Evolutionary conservation across 345 rosid genomes (phyloP).

Genomic region (Clarkia xantiana): DNA sequence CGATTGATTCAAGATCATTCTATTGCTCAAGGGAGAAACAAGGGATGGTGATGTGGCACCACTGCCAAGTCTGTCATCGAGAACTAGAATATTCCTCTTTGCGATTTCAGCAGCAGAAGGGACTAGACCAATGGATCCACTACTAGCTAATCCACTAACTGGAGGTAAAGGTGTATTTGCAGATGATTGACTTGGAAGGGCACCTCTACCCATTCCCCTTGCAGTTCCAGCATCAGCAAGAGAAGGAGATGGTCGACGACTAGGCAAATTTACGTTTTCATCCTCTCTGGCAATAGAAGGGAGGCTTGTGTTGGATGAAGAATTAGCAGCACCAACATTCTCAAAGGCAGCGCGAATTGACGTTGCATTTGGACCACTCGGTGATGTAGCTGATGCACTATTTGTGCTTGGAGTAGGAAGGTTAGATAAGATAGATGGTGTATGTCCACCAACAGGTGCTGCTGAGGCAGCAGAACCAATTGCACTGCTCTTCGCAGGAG

Average conservation of each 20-base stretch:
- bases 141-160: conserved; percentile 33
- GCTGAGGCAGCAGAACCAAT: conserved; percentile 43
- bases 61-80: conserved; percentile 57
- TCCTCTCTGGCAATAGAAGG: conserved; percentile 58
- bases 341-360: conserved; percentile 44
- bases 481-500: conserved; percentile 45
- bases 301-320: conserved; percentile 41
- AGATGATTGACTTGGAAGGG: conserved; percentile 45
- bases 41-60: conserved; percentile 49
- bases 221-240: conserved; percentile 38
- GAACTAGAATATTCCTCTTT: conserved; percentile 63
- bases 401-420: conserved; percentile 35
- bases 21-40: conserved; percentile 54
- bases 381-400: conserved; percentile 23
- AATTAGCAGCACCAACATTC: conserved; percentile 31
- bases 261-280: conserved; percentile 41
- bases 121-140: conserved; percentile 40
- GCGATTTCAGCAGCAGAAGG: conserved; percentile 59
- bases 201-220: conserved; percentile 54
- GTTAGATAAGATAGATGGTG: conserved; percentile 36
- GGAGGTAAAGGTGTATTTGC: conserved; percentile 41
- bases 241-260: conserved; percentile 55
- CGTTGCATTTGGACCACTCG: conserved; percentile 32
- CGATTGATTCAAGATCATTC: conserved; percentile 63
- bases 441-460: conserved; percentile 38